Base-by-base conservation (phyloP, 2,329 filamentous ascomycete species). In the Xylaria hypoxylon region DNA sequence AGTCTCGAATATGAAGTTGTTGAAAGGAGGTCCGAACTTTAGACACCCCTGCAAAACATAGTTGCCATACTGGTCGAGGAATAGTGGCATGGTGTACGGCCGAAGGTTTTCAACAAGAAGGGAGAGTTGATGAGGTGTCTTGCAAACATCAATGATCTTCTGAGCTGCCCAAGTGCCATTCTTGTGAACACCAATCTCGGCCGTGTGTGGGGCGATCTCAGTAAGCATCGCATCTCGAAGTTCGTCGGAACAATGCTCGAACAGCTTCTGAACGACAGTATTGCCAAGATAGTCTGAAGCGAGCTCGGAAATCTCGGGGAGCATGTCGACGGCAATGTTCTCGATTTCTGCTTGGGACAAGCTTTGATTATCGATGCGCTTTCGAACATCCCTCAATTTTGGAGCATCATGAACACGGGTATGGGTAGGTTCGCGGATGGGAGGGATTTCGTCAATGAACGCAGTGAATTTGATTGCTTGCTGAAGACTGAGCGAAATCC, bases 131-230 rank as follows among this genome's bases (percentile, higher is more conserved):
- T 84, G 83, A 5, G 91, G 89, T 0, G 92, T 93, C 80, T 96
- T 93, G 78, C 94, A 95, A 6, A 97, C 93, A 75, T 98, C 95
- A 72, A 99, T 98, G 75, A 99, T 98, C 86, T 98, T 99, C 81
- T 99, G 96, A 1, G 96, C 96, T 61, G 96, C 96, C 96, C 96
- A 99, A 1, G 96, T 99, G 69, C 96, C 96, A 75, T 99, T 99
- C 87, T 99, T 99, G 86, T 99, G 96, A 7, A 97, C 90, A 74
- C 96, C 96, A 80, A 98, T 97, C 80, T 98, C 94, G 28, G 95
- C 94, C 77, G 98, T 87, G 77, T 97, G 94, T 64, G 95, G 94
- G 2, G 92, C 89, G 74, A 99, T 97, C 76, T 94, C 89, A 15
- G 84, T 81, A 64, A 99, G 84, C 96, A 99, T 98, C 63, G 92